Conservation (phyloP, 2,329 filamentous ascomycete species). For the Claviceps pazoutovae region DNA sequence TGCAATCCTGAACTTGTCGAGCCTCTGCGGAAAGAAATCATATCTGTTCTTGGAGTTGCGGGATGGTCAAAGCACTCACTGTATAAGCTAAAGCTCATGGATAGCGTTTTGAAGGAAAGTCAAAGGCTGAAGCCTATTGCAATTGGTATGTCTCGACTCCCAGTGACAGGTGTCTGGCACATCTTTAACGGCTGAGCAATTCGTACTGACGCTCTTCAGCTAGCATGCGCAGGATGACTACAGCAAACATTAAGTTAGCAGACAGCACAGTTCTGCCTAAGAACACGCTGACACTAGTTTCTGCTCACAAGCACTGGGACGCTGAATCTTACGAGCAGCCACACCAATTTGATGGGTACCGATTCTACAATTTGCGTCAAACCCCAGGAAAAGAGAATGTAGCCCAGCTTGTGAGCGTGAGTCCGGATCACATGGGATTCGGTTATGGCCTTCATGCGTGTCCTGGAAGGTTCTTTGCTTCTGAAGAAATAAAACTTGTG, state of each 20-base stretch:
- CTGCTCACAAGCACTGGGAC: not conserved
- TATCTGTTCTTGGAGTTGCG: slow-evolving; percentile 8
- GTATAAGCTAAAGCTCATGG: slow-evolving; percentile 29
- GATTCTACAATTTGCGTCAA: slow-evolving; percentile 9
- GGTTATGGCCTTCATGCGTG: slow-evolving; percentile 25
- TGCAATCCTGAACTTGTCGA: slow-evolving; percentile 10
- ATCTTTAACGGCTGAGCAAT: not conserved
- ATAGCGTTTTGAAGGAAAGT: slow-evolving; percentile 37
- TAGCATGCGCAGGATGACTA: slow-evolving; percentile 2
- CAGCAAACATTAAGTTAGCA: slow-evolving; percentile 5
- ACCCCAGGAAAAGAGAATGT: not conserved
- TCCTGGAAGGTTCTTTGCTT: slow-evolving; percentile 25
- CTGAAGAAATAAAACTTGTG: slow-evolving; percentile 20
- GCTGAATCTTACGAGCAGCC: not conserved
- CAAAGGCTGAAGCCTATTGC: slow-evolving; percentile 26
- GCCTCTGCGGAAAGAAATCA: slow-evolving; percentile 11
- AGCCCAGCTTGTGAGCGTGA: slow-evolving; percentile 18
- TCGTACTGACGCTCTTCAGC: not conserved
- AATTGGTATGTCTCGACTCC: not conserved
- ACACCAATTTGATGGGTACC: slow-evolving; percentile 10
- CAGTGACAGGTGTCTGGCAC: not conserved
- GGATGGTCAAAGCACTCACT: slow-evolving; percentile 11
- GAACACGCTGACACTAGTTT: not conserved
- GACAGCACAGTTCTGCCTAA: slow-evolving; percentile 6
- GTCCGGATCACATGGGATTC: slow-evolving; percentile 16